Base-by-base conservation (phyloP, 192 early-diverging fungal genomes). In the Ambispora gerdemannii region DNA sequence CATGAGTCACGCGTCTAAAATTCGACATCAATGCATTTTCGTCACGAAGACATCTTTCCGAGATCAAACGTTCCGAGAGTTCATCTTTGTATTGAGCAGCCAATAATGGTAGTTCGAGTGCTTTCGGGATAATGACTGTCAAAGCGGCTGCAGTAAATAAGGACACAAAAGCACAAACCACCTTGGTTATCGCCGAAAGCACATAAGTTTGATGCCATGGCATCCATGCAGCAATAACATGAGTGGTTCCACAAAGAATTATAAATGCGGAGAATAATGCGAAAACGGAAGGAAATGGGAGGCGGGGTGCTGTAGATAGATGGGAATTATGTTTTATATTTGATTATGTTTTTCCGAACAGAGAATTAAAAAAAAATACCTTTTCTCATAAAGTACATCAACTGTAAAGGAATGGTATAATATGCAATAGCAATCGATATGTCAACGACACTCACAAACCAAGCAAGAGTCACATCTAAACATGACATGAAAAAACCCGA, bases 361-460 rank as follows among this genome's bases (percentile, higher is more conserved):
- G n/a, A n/a, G n/a, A n/a, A n/a, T n/a, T n/a, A n/a, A 15, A 43
- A 15, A 43, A 43, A 43, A 15, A 2, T 22, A 63, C 60, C 60
- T 63, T 63, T 63, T 38, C 60, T 33, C 60, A 63, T 63, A 10
- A 63, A 63, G n/a, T 63, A 63, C 15, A 63, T 36, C 33, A 63
- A 31, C 36, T 63, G 60, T 32, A 63, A 4, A n/a, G 60, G 60
- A 38, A 63, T 63, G 2, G 60, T 36, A 20, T 36, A 63, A 38
- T 63, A 63, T 1, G 60, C 60, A 34, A 63, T 13, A 19, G 60
- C 60, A 17, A 63, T 63, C 17, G 34, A 19, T 20, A 63, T 8
- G 25, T 63, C 60, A 63, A 63, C 34, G 27, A 63, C n/a, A 38
- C 31, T 32, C n/a, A 63, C 2, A 36, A 63, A 63, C 34, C 34